phyloP scores from a whole-genome alignment of 345 rosid species.

The Salix suchowensis region DNA sequence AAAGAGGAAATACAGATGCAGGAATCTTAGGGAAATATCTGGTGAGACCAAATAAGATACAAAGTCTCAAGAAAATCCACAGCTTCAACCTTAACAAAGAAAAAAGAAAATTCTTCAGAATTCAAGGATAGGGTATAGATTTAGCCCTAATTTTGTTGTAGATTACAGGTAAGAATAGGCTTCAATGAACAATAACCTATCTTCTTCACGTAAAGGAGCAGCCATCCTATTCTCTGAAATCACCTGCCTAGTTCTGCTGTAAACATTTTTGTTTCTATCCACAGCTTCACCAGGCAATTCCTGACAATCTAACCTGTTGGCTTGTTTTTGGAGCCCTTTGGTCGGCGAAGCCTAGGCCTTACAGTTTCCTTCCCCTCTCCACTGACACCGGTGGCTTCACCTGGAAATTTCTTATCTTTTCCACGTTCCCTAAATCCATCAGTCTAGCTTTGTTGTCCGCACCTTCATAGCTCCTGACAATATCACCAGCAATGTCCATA shows the following conservation, averaged over 20 bases:
- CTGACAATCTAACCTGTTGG: not conserved
- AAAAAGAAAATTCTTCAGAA: no score
- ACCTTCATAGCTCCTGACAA: not conserved
- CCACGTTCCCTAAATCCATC: not conserved
- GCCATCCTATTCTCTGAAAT: not conserved
- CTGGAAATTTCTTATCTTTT: not conserved
- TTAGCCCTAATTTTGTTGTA: no score
- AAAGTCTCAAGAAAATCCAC: not conserved
- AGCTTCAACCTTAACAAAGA: not conserved
- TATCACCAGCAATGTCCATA: not conserved
- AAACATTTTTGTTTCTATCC: not conserved
- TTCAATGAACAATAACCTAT: not conserved
- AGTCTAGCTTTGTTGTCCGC: not conserved
- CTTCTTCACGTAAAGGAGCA: not conserved
- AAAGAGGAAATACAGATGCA: not conserved
- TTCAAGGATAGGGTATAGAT: no score
- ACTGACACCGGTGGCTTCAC: not conserved
- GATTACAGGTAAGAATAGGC: no score
- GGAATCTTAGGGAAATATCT: not conserved
- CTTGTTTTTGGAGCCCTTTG: not conserved
- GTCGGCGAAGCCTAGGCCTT: not conserved
- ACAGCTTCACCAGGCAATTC: not conserved
- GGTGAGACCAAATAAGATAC: not conserved
- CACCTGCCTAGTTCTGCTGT: not conserved
- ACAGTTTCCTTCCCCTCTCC: not conserved